Conservation (phyloP, 1,284 basidiomycete species). For the Pseudozyma pruni region DNA sequence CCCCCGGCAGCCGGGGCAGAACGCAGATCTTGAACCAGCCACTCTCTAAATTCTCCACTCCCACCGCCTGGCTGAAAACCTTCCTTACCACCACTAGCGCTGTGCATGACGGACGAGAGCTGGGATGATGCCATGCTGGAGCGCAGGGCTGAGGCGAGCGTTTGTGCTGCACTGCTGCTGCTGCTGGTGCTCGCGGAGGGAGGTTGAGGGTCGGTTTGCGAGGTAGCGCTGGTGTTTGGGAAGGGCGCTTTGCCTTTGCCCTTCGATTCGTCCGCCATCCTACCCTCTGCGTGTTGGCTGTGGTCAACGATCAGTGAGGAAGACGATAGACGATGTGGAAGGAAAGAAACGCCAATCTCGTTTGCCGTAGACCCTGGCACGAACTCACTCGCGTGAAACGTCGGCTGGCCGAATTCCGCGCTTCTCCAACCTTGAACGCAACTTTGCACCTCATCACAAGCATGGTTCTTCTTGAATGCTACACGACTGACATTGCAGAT, state of each 20-base stretch:
- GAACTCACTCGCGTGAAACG: too few relatives aligned
- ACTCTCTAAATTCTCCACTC: slow-evolving; percentile 18
- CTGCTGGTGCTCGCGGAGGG: neutral
- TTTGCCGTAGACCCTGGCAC: too few relatives aligned
- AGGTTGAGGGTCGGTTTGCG: neutral
- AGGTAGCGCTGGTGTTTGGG: neutral
- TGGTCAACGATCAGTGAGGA: too few relatives aligned
- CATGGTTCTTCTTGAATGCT: too few relatives aligned
- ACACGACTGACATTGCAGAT: too few relatives aligned
- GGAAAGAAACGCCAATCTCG: too few relatives aligned
- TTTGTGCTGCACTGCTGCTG: slow-evolving; percentile 14
- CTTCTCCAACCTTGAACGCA: too few relatives aligned
- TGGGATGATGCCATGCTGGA: slow-evolving; percentile 28
- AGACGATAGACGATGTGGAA: too few relatives aligned
- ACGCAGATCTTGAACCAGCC: slow-evolving; percentile 29
- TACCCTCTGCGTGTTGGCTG: neutral
- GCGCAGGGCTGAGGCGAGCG: slow-evolving; percentile 22
- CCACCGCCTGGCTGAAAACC: slow-evolving; percentile 1
- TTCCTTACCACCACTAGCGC: slow-evolving; percentile 17
- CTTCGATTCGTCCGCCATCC: slow-evolving; percentile 22
- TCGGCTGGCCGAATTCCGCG: too few relatives aligned
- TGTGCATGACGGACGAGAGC: slow-evolving; percentile 27
- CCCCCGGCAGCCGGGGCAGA: neutral
- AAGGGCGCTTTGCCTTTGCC: slow-evolving; percentile 21
- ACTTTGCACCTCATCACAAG: too few relatives aligned